phyloP scores from a whole-genome alignment of 176 grass and related monocot genomes.

The Pontederia crassipes region DNA sequence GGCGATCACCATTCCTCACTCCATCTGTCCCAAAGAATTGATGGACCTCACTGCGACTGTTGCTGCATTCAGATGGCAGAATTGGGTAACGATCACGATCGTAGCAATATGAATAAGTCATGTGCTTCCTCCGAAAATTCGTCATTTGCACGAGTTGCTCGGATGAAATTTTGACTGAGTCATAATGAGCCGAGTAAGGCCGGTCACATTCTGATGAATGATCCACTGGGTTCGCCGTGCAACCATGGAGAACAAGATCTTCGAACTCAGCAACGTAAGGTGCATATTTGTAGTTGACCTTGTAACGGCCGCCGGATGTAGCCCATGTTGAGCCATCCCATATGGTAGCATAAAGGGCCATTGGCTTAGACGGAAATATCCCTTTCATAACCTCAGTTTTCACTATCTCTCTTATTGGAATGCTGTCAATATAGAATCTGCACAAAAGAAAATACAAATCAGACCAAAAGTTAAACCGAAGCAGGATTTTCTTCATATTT shows the following conservation, averaged over 20 bases:
- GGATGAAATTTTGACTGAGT: not conserved
- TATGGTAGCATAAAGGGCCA: constrained; percentile 17
- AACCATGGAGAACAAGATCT: constrained; percentile 13
- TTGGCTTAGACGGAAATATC: constrained; percentile 13
- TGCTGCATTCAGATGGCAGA: constrained; percentile 1
- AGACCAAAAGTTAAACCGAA: too few relatives aligned
- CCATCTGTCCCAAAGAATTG: constrained; percentile 4
- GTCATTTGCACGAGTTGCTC: constrained; percentile 4
- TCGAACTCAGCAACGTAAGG: constrained; percentile 13
- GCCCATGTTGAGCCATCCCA: constrained; percentile 20
- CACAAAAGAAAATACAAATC: not conserved
- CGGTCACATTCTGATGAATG: constrained; percentile 3
- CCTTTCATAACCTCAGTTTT: not conserved
- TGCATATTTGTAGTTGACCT: constrained; percentile 17
- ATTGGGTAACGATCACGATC: not conserved
- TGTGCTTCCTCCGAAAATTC: constrained; percentile 1
- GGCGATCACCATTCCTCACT: not conserved
- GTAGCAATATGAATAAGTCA: constrained; percentile 13
- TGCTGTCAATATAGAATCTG: constrained; percentile 18
- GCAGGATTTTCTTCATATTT: too few relatives aligned
- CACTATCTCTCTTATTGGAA: constrained; percentile 11
- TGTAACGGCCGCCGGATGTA: constrained; percentile 9
- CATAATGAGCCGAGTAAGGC: not conserved
- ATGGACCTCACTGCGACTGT: not conserved
- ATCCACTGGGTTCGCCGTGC: constrained; percentile 7